Percentiles rank a stretch among this genome's conserved stretches.
Evolutionary conservation across 805 yeast species (phyloP).

Genomic region (Candida sphagnicola): DNA sequence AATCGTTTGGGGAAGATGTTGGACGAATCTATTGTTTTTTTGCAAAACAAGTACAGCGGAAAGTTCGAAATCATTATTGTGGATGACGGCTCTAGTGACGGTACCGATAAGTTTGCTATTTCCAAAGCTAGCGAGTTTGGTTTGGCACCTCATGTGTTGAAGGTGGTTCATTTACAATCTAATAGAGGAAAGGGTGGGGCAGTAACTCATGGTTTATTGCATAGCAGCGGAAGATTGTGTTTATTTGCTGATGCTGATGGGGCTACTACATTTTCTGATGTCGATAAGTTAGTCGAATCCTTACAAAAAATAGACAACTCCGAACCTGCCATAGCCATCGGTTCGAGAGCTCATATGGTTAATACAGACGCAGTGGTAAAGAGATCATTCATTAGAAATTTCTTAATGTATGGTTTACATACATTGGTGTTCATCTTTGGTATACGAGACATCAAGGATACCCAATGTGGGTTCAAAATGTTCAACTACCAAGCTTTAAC

Average conservation of each 20-base stretch:
- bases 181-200: conserved; percentile 93
- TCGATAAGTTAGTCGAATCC: conserved; percentile 44
- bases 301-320: conserved; percentile 25
- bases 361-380: conserved; percentile 95
- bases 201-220: conserved; percentile 86
- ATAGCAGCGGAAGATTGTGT: conserved; percentile 65
- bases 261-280: conserved; percentile 78
- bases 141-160: conserved; percentile 53
- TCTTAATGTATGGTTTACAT: conserved; percentile 90
- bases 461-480: conserved; percentile 96
- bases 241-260: conserved; percentile 98
- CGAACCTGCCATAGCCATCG: conserved; percentile 65
- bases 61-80: conserved; percentile 77
- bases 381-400: conserved; percentile 71
- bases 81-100: conserved; percentile 89
- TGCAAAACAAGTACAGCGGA: conserved; percentile 32
- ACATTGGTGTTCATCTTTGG: conserved; percentile 85
- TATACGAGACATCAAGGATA: conserved; percentile 79
- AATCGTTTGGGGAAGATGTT: conserved; percentile 67
- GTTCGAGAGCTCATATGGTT: conserved; percentile 92
- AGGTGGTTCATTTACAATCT: conserved; percentile 63
- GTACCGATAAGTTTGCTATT: conserved; percentile 70
- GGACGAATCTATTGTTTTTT: conserved; percentile 58
- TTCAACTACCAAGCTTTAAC: conserved; percentile 69
- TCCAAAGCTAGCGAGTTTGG: conserved; percentile 48